These are phyloP conservation scores for Tuber calosporum DNA, from an alignment of 495 filamentous ascomycete species.

Conservation along the genomic window DNA sequence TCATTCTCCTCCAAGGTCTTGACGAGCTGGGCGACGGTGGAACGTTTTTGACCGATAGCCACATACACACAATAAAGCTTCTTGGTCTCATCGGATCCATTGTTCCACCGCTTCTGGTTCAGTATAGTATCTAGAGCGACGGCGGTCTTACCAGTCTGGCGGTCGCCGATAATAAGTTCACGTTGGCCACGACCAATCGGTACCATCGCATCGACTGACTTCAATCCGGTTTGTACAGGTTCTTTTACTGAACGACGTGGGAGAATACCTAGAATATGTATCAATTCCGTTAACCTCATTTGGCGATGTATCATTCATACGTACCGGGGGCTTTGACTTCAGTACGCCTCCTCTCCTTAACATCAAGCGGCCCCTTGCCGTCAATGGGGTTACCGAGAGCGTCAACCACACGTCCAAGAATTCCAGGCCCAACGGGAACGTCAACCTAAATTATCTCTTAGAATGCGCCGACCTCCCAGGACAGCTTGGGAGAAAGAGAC, in stretches of 20 bases:
- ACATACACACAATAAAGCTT: constrained; percentile 99
- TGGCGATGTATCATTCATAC: neutral
- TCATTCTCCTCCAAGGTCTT: constrained; percentile 99
- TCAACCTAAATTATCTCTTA: constrained; percentile 62
- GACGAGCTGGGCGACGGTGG: constrained; percentile 97
- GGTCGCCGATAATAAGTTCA: constrained; percentile 99
- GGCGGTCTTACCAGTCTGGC: constrained; percentile 99
- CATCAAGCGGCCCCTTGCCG: constrained; percentile 93
- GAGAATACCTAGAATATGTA: constrained; percentile 60
- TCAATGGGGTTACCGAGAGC: constrained; percentile 98
- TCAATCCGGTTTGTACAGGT: constrained; percentile 98
- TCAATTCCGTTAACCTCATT: constrained; percentile 4
- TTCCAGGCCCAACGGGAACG: constrained; percentile 83
- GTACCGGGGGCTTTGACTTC: constrained; percentile 83
- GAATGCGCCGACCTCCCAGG: constrained; percentile 19
- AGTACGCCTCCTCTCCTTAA: constrained; percentile 86
- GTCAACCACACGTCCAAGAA: constrained; percentile 97
- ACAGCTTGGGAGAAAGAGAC: constrained; percentile 41
- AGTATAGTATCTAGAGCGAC: constrained; percentile 97
- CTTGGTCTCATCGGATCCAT: constrained; percentile 74
- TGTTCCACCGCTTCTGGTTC: constrained; percentile 99
- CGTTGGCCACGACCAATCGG: constrained; percentile 99
- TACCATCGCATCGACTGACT: constrained; percentile 99
- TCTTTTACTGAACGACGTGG: constrained; percentile 94
- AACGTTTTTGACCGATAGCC: constrained; percentile 98